Evolutionary conservation across 192 early-diverging fungal genomes (phyloP).

Genomic region (Phycomyces blakesleeanus): DNA sequence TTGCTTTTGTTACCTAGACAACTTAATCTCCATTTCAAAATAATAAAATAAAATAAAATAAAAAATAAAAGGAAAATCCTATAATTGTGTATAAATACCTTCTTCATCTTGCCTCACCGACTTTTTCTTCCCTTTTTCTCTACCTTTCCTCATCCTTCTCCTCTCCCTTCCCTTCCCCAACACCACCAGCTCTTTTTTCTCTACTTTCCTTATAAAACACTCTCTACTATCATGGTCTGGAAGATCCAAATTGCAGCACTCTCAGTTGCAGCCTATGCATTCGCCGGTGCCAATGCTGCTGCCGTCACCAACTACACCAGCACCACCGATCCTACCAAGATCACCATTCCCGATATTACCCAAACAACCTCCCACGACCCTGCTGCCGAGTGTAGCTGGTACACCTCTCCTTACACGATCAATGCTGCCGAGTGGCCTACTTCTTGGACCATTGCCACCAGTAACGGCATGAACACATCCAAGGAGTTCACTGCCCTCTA

Average conservation of each 20-base stretch:
- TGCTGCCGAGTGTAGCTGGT: conserved; percentile 23
- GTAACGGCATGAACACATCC: conserved; percentile 36
- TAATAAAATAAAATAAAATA: neutral
- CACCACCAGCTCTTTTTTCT: neutral
- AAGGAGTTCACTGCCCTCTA: conserved; percentile 39
- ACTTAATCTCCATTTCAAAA: neutral
- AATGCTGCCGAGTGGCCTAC: conserved; percentile 27
- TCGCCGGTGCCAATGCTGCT: neutral
- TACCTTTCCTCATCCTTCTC: too few relatives aligned
- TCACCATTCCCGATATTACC: conserved; percentile 28
- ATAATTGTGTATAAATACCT: neutral
- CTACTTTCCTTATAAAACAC: neutral
- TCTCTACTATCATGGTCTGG: neutral
- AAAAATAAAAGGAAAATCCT: neutral
- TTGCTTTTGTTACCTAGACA: neutral
- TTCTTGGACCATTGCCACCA: conserved; percentile 25
- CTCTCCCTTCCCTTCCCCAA: too few relatives aligned
- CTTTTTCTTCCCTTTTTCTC: neutral
- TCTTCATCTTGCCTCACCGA: neutral
- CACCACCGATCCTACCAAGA: conserved; percentile 29
- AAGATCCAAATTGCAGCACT: neutral
- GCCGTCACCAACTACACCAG: neutral
- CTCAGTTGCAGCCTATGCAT: neutral
- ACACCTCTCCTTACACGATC: conserved; percentile 13
- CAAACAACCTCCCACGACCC: conserved; percentile 36